Conservation (phyloP, 2,329 filamentous ascomycete species). For the Rhynchosporium secalis region DNA sequence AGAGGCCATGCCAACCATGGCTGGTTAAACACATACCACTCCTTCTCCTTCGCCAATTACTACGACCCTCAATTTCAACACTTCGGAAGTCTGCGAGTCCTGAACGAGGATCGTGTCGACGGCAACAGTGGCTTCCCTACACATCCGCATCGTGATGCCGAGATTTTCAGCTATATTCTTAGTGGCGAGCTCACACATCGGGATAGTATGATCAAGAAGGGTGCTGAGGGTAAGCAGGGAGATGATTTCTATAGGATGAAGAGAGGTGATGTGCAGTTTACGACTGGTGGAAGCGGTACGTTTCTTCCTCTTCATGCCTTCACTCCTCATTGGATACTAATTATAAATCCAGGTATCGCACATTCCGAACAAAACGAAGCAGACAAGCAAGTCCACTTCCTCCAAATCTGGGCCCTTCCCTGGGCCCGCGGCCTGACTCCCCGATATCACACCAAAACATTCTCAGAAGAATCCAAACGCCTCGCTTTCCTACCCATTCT, state of each 20-base stretch:
- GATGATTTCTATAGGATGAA: conserved; percentile 71
- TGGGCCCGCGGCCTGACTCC: conserved; percentile 73
- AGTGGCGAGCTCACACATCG: conserved; percentile 83
- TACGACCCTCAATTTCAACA: conserved; percentile 58
- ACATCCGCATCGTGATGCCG: conserved; percentile 81
- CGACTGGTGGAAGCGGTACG: conserved; percentile 74
- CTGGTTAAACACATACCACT: conserved; percentile 87
- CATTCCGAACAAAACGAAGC: conserved; percentile 85
- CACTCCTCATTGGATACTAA: conserved; percentile 7
- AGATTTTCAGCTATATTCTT: conserved; percentile 90
- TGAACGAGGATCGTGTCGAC: conserved; percentile 85
- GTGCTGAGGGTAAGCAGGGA: conserved; percentile 52
- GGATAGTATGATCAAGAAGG: conserved; percentile 78
- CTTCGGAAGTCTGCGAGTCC: conserved; percentile 77
- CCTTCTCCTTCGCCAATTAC: conserved; percentile 77
- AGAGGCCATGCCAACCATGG: conserved; percentile 80
- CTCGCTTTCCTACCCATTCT: conserved; percentile 73
- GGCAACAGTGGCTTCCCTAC: conserved; percentile 77
- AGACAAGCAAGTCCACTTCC: conserved; percentile 70
- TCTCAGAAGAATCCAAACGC: conserved; percentile 70
- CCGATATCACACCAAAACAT: conserved; percentile 73
- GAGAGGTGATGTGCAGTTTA: conserved; percentile 85
- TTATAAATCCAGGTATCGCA: conserved; percentile 56
- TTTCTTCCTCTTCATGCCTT: neutral
- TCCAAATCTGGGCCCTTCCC: conserved; percentile 86